Evolutionary conservation across 768 basidiomycete species (phyloP), one percentile per base, ranked within the genome.

Genomic region (Mycena venus): DNA sequence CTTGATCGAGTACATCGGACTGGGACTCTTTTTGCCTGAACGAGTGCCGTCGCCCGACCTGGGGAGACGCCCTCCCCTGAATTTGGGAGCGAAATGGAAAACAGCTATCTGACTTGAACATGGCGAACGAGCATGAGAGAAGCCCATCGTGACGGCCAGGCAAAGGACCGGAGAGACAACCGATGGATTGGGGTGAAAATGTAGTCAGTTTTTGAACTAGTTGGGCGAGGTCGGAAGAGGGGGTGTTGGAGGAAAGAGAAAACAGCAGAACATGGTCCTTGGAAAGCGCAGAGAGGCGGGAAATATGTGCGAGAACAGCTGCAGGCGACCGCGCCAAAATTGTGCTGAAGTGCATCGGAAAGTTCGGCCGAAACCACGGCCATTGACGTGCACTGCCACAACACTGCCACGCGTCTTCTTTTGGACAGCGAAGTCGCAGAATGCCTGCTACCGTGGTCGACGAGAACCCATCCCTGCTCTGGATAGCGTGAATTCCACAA

Each of bases 31-130:
- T 85, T 77, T 87, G 85, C 72, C 89, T 82, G 74, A 90, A 88
- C 21, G 92, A 87, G 79, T 93, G 92, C 92, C 92, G 92, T 56
- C 93, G 86, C 32, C 94, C 94, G 15, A 95, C 93, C 77, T 93
- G 92, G 3, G 88, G 81, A 19, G 89, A 84, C n/a, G 84, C 81
- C 58, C 84, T 84, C 14, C 94, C 94, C 1, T 89, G 88, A 65
- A 95, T 88, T 1, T 86, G 87, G 11, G 93, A 94, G n/a, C 88
- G 87, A 77, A 95, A 95, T 1, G 88, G 82, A 1, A 85, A 82
- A 14, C 88, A 88, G 10, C 79, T 63, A 0, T 81, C 72, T 2
- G 85, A 76, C 63, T 90, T 86, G 63, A 93, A 89, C 5, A 89
- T 78, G 0, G 90, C 92, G 10, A 94, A 78, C 27, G 92, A 90